These are phyloP conservation scores for Lachnellula occidentalis DNA, from an alignment of 2,329 filamentous ascomycete species.

Conservation along the genomic window DNA sequence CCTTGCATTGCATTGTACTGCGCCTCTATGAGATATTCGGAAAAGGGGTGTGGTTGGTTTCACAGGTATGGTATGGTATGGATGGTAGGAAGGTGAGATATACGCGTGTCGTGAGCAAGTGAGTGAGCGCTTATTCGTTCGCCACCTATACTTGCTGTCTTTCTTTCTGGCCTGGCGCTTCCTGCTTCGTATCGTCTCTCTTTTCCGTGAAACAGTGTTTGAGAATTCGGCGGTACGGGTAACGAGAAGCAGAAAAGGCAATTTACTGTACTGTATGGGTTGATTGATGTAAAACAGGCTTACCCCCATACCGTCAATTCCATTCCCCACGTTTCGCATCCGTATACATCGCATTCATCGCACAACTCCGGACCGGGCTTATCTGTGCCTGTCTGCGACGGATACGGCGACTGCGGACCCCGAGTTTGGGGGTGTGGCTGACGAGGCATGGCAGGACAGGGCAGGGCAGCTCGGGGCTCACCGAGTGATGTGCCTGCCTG, in stretches of 20 bases:
- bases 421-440: not conserved
- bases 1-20: not conserved
- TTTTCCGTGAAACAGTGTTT: not conserved
- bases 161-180: not conserved
- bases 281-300: not conserved
- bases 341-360: no score
- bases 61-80: not conserved
- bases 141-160: not conserved
- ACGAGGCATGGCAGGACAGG: no score
- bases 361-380: not conserved
- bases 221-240: no score
- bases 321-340: slow-evolving; percentile 8
- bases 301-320: not conserved
- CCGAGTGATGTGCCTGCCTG: no score
- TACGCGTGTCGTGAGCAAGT: not conserved
- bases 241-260: no score
- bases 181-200: not conserved
- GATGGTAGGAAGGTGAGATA: not conserved
- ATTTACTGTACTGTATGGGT: not conserved
- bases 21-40: not conserved
- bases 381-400: not conserved
- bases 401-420: not conserved
- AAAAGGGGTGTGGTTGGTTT: not conserved
- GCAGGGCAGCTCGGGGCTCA: no score
- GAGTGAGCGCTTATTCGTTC: not conserved